Evolutionary conservation across 179 eudicot species (phyloP), one percentile per base, ranked within the genome.

Genomic region (Beta corolliflora): DNA sequence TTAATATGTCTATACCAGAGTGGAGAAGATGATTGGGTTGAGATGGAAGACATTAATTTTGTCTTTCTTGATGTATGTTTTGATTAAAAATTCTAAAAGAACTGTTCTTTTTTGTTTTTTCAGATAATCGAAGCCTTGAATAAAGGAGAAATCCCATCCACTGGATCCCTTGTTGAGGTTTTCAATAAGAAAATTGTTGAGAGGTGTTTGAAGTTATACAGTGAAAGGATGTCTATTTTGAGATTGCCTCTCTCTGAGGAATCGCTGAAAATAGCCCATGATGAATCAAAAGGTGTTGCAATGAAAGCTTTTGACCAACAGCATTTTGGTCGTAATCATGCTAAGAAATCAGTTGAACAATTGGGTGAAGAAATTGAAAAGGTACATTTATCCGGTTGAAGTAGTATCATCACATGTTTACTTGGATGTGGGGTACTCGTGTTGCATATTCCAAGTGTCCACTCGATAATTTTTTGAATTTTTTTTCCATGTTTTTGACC

Each of bases 111-210:
- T 84, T 74, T 29, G 77, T n/a, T 59, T 23, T 87, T 83, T 85
- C 89, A 96, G 99, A 96, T 96, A 74, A 92, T 96, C 78, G 99
- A 93, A 84, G 99, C 99, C 83, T 87, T 96, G 84, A 96, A 96
- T 79, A 94, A 96, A 89, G 99, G 99, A 83, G 99, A 96, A 85
- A 96, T 96, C 77, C 98, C 99, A 53, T 90, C 99, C 21, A 92
- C 99, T 19, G 99, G 98, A 65, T 96, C 99, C 64, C 97, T 96
- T 54, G 99, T 96, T 82, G 99, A 96, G 86, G 90, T 96, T 82
- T 96, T 96, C 83, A 96, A 96, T 71, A 96, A 96, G 91, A 92
- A 86, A 70, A 90, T 96, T 82, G 86, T 94, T 6, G 99, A 93
- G 80, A 86, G 95, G 79, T 96, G 99, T 84, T 66, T 96, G 80